Percentiles rank a stretch among this genome's conserved stretches.
phyloP scores from a whole-genome alignment of 495 filamentous ascomycete species.

The Talaromyces liani region DNA sequence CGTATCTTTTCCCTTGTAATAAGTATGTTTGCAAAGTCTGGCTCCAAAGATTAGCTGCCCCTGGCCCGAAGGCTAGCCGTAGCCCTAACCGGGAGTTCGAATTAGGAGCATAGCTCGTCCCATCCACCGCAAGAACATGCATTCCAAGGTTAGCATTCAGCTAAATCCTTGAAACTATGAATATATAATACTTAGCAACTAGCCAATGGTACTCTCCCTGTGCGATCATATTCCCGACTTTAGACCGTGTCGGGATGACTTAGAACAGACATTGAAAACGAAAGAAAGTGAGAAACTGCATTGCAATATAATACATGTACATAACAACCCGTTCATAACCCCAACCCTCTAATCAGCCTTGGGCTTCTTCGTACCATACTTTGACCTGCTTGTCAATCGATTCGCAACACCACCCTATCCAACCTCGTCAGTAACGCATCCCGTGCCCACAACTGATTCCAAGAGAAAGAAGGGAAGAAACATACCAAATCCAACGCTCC shows the following conservation, averaged over 20 bases:
- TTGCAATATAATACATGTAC: constrained; percentile 4
- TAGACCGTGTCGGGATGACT: neutral
- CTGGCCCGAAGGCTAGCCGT: neutral
- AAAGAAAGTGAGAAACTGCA: neutral
- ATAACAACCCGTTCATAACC: neutral
- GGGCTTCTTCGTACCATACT: constrained; percentile 98
- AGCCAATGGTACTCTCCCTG: neutral
- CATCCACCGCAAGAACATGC: too few relatives aligned
- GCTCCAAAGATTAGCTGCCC: neutral
- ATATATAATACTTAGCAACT: too few relatives aligned
- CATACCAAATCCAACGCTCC: constrained; percentile 92
- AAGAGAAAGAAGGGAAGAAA: constrained; percentile 11
- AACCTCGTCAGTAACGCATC: neutral
- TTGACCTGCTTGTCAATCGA: constrained; percentile 75
- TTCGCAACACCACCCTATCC: constrained; percentile 81
- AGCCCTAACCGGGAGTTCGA: neutral
- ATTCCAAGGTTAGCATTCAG: too few relatives aligned
- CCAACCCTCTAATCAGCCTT: constrained; percentile 48
- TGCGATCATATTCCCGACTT: neutral
- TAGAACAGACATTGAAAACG: neutral
- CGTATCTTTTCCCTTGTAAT: neutral
- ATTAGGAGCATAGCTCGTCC: neutral
- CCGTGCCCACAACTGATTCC: neutral
- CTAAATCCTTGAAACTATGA: too few relatives aligned
- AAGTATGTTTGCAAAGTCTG: neutral